These are phyloP conservation scores for Cladosporium sp. DNA, from an alignment of 2,329 filamentous ascomycete genomes.

Conservation along the genomic window DNA sequence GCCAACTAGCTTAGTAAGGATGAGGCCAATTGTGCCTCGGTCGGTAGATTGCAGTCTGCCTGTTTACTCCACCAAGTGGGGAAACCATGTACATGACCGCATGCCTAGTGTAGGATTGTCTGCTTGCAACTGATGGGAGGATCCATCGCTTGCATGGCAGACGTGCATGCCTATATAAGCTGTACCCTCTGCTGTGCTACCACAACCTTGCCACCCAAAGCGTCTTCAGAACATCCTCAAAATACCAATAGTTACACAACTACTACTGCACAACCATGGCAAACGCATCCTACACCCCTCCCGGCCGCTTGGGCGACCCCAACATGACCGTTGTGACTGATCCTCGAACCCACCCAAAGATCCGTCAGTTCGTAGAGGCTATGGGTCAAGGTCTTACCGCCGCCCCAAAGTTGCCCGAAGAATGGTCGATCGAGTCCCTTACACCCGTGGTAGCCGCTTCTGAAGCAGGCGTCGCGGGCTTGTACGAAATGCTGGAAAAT, in stretches of 20 bases:
- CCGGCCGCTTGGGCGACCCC: slow-evolving; percentile 29
- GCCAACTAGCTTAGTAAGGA: background rate
- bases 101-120: background rate
- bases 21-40: background rate
- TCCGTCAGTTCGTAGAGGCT: slow-evolving; percentile 25
- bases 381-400: slow-evolving; percentile 24
- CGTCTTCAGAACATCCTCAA: background rate
- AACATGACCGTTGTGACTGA: slow-evolving; percentile 29
- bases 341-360: slow-evolving; percentile 29
- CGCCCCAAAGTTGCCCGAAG: background rate
- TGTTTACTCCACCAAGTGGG: background rate
- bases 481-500: slow-evolving; percentile 84
- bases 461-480: slow-evolving; percentile 46
- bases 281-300: slow-evolving; percentile 20
- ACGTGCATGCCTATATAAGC: background rate
- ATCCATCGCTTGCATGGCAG: background rate
- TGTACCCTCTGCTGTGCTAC: background rate
- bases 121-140: background rate
- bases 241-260: background rate
- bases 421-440: slow-evolving; percentile 8
- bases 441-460: slow-evolving; percentile 6
- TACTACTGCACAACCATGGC: background rate
- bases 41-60: background rate
- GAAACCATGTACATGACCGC: background rate
- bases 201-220: background rate